Percentiles rank a stretch among this genome's conserved stretches.
phyloP scores from a whole-genome alignment of 306 rosid genomes.

The Phaseolus lunatus region DNA sequence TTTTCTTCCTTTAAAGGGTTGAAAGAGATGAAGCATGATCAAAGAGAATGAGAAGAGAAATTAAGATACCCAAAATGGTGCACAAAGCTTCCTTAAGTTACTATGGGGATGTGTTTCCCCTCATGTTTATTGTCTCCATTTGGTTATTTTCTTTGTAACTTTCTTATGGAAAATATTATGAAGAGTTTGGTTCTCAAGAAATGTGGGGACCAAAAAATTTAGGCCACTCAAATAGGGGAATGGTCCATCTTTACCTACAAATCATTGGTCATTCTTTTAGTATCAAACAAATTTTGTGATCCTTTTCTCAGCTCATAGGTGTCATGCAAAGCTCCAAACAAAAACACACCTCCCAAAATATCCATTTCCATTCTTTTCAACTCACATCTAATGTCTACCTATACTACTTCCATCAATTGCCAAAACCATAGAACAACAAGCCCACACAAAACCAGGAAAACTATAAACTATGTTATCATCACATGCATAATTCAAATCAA shows the following conservation, averaged over 20 bases:
- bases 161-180: neutral
- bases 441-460: no score
- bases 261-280: slow-evolving; percentile 19
- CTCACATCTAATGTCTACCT: neutral
- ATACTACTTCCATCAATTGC: neutral
- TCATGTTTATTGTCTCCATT: neutral
- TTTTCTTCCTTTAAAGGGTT: slow-evolving; percentile 20
- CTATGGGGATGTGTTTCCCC: neutral
- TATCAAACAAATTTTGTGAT: neutral
- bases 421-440: neutral
- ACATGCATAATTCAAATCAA: no score
- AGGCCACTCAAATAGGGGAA: slow-evolving; percentile 49
- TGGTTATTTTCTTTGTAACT: slow-evolving; percentile 29
- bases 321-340: neutral
- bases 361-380: slow-evolving; percentile 5
- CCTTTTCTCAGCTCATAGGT: no score
- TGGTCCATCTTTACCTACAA: slow-evolving; percentile 24
- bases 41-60: neutral
- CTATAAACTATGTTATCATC: no score
- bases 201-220: slow-evolving; percentile 48
- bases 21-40: neutral
- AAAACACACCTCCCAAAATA: slow-evolving; percentile 28
- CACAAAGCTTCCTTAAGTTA: neutral
- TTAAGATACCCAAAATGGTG: neutral
- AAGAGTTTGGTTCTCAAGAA: neutral